Percentiles rank a stretch among this genome's conserved stretches.
Evolutionary conservation across 2,329 filamentous ascomycete species (phyloP).

Genomic region (Amesomyces nigricolor): DNA sequence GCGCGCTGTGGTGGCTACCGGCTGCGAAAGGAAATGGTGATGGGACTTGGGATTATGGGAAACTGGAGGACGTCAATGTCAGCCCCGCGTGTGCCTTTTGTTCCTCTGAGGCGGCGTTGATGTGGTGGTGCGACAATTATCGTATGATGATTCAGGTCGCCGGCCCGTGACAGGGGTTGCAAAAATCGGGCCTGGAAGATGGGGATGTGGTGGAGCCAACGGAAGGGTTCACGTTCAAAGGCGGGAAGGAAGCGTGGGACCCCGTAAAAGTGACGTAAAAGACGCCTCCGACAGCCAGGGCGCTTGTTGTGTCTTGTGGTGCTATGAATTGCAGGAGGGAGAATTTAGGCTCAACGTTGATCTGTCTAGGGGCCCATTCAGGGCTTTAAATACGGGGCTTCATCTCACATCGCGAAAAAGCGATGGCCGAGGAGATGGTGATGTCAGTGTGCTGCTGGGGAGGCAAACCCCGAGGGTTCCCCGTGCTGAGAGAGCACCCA

Average conservation of each 20-base stretch:
- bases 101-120: background rate
- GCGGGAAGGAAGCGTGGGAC: no score
- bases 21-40: background rate
- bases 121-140: constrained; percentile 7
- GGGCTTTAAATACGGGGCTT: background rate
- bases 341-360: no score
- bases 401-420: background rate
- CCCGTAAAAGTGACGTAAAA: no score
- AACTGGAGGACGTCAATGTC: background rate
- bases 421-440: constrained; percentile 10
- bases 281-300: no score
- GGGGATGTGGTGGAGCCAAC: background rate
- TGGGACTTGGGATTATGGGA: background rate
- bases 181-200: background rate
- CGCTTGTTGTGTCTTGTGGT: no score
- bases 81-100: constrained; percentile 8
- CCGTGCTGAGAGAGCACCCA: constrained; percentile 10
- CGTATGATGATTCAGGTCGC: constrained; percentile 11
- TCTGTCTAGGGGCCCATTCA: background rate
- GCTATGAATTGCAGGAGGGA: no score
- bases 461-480: constrained; percentile 17
- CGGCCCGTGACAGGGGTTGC: constrained; percentile 6
- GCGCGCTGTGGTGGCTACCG: constrained; percentile 4
- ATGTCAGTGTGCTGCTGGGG: constrained; percentile 13
- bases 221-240: no score